Conservation (phyloP, 1,284 basidiomycete species). For the Ceratobasidium sp. region DNA sequence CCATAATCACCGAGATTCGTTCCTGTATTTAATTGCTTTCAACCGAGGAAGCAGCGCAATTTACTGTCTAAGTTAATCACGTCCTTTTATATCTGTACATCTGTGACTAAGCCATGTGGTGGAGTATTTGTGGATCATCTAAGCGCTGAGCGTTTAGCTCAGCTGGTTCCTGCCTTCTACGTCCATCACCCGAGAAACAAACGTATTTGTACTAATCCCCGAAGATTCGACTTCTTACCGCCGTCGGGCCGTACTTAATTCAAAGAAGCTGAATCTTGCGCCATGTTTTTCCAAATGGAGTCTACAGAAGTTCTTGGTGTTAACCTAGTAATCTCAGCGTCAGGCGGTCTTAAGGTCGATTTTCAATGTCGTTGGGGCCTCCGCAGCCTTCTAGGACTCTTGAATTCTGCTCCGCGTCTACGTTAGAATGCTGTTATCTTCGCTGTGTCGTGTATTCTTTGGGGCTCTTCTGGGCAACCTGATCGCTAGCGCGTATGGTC, state of each 20-base stretch:
- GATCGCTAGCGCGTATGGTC: constrained; percentile 13
- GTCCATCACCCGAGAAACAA: constrained; percentile 6
- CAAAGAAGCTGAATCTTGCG: neutral
- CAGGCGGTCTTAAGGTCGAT: constrained; percentile 14
- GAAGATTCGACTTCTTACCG: constrained; percentile 25
- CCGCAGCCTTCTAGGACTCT: neutral
- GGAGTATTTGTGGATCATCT: neutral
- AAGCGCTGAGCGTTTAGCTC: constrained; percentile 22
- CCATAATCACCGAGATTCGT: constrained; percentile 10
- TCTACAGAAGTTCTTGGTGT: constrained; percentile 6
- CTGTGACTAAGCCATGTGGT: constrained; percentile 4
- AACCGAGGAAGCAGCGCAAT: neutral
- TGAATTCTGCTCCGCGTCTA: neutral
- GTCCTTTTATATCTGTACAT: neutral
- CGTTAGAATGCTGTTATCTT: constrained; percentile 26
- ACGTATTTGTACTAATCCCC: constrained; percentile 32
- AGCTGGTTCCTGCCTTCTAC: constrained; percentile 6
- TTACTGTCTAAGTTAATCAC: constrained; percentile 3
- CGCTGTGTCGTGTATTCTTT: constrained; percentile 16
- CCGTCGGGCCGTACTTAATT: constrained; percentile 33
- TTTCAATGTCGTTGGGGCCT: constrained; percentile 2
- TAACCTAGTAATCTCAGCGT: neutral
- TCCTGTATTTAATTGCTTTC: constrained; percentile 24
- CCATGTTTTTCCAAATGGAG: constrained; percentile 34
- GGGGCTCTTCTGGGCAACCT: constrained; percentile 19